phyloP scores from a whole-genome alignment of 768 basidiomycete genomes.

The Kwoniella dejecticola region DNA sequence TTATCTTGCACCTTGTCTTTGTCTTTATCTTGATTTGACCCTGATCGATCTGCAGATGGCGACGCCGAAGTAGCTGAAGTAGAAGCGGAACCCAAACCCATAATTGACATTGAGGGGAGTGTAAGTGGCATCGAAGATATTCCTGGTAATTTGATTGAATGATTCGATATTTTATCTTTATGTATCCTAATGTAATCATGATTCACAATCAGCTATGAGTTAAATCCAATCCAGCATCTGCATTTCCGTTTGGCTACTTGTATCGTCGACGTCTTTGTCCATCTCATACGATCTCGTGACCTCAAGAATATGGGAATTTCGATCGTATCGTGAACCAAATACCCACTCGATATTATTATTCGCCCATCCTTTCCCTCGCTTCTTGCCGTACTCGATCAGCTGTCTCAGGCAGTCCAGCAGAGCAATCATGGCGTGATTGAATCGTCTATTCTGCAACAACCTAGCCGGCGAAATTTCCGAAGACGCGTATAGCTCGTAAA shows the following conservation, averaged over 20 bases:
- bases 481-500: constrained; percentile 91
- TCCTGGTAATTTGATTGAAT: constrained; percentile 90
- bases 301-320: neutral
- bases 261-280: neutral
- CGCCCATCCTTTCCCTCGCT: constrained; percentile 72
- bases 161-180: constrained; percentile 95
- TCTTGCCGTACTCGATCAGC: constrained; percentile 79
- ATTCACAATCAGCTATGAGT: no score
- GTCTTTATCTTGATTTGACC: neutral
- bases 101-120: constrained; percentile 40
- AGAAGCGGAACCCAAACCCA: constrained; percentile 33
- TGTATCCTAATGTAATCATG: no score
- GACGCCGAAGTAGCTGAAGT: constrained; percentile 1
- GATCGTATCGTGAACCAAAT: neutral
- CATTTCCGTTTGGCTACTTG: no score
- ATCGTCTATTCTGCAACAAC: constrained; percentile 88
- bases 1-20: constrained; percentile 4
- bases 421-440: constrained; percentile 94
- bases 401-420: constrained; percentile 94
- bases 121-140: constrained; percentile 57
- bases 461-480: constrained; percentile 87
- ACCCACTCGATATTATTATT: constrained; percentile 77
- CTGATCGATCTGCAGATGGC: neutral
- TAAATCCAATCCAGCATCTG: no score
- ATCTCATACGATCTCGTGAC: neutral